Conservation (phyloP, 306 rosid species). For the Rubus idaeus region DNA sequence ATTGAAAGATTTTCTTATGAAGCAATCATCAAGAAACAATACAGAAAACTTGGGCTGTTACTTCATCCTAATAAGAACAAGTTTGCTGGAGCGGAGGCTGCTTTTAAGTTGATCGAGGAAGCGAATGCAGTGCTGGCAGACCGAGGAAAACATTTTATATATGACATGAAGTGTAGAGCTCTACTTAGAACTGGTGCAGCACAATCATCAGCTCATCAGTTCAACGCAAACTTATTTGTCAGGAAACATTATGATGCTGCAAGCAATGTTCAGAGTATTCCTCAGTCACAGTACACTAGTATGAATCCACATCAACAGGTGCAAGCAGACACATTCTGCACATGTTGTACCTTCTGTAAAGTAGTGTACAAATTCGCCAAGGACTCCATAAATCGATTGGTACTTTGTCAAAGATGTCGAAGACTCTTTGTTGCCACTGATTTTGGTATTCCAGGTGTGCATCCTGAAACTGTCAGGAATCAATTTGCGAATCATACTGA, state of each 20-base stretch:
- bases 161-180: constrained; percentile 42
- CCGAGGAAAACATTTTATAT: constrained; percentile 43
- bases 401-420: constrained; percentile 59
- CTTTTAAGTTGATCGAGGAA: constrained; percentile 79
- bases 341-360: constrained; percentile 52
- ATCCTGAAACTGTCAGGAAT: constrained; percentile 25
- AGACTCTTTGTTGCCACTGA: constrained; percentile 48
- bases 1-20: constrained; percentile 45
- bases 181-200: constrained; percentile 31
- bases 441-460: constrained; percentile 29
- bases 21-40: constrained; percentile 65
- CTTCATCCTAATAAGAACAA: constrained; percentile 93
- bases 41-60: constrained; percentile 69
- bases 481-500: constrained; percentile 26
- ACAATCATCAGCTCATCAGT: constrained; percentile 34
- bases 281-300: constrained; percentile 33
- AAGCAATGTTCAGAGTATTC: constrained; percentile 32
- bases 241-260: constrained; percentile 31
- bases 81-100: constrained; percentile 84
- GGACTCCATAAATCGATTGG: constrained; percentile 30
- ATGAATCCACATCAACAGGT: constrained; percentile 31
- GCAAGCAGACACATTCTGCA: constrained; percentile 52
- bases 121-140: constrained; percentile 73
- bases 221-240: constrained; percentile 27
- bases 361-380: constrained; percentile 48